Evolutionary conservation across 2,329 filamentous ascomycete species (phyloP).

Genomic region (Sclerotinia trifoliorum): DNA sequence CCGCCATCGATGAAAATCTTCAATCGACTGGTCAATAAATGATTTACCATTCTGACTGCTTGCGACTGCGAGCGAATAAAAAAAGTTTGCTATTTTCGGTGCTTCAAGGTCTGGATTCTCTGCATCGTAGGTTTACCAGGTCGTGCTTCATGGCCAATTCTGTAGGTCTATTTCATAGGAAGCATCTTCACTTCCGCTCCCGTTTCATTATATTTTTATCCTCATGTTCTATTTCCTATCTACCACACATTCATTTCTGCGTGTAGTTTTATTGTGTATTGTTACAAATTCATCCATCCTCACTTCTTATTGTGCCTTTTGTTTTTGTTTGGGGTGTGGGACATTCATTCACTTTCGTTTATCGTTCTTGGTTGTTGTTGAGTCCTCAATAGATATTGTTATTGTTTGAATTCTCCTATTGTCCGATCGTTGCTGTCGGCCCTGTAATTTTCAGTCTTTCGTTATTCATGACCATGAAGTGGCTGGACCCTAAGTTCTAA

Average conservation of each 20-base stretch:
- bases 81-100: slow-evolving; percentile 29
- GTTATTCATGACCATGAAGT: slow-evolving; percentile 3
- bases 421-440: slow-evolving; percentile 18
- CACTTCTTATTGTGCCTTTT: slow-evolving; percentile 9
- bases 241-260: slow-evolving; percentile 20
- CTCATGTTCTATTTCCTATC: neutral
- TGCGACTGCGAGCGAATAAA: slow-evolving; percentile 37
- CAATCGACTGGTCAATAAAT: slow-evolving; percentile 24
- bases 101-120: slow-evolving; percentile 17
- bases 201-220: slow-evolving; percentile 32
- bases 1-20: slow-evolving; percentile 28
- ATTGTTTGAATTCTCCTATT: slow-evolving; percentile 22
- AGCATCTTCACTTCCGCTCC: neutral
- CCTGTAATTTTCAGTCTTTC: slow-evolving; percentile 16
- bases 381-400: slow-evolving; percentile 23
- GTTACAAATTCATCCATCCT: slow-evolving; percentile 23
- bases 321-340: slow-evolving; percentile 18
- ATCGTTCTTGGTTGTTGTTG: slow-evolving; percentile 25
- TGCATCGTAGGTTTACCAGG: slow-evolving; percentile 10
- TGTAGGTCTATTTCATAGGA: slow-evolving; percentile 22
- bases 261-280: slow-evolving; percentile 23
- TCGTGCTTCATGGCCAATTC: slow-evolving; percentile 23
- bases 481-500: slow-evolving; percentile 12
- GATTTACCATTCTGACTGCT: slow-evolving; percentile 25
- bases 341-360: slow-evolving; percentile 28